Evolutionary conservation across 2,329 filamentous ascomycete species (phyloP).

Genomic region (Metarhizium humberi): DNA sequence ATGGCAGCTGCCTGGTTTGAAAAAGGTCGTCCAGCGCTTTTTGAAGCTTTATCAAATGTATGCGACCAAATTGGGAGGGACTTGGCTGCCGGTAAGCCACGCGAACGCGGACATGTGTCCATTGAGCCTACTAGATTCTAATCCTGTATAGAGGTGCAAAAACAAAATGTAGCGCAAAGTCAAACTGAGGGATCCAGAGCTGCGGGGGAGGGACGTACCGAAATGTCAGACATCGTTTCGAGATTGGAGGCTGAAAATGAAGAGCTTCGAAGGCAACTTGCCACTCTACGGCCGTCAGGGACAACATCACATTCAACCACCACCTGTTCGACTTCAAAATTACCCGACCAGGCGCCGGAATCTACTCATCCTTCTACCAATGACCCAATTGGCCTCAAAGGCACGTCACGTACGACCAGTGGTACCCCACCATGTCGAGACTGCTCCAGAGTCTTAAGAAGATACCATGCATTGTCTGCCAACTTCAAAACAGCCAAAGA

Average conservation of each 20-base stretch:
- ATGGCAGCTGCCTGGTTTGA: slow-evolving; percentile 31
- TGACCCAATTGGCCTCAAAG: background rate
- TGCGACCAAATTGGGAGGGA: slow-evolving; percentile 31
- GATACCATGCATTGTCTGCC: slow-evolving; percentile 29
- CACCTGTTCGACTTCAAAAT: background rate
- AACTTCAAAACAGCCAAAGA: slow-evolving; percentile 32
- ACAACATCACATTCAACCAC: background rate
- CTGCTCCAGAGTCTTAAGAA: slow-evolving; percentile 27
- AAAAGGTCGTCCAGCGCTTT: slow-evolving; percentile 28
- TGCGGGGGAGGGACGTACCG: background rate
- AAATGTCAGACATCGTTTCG: slow-evolving; percentile 16
- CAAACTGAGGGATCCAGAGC: background rate
- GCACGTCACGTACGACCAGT: background rate
- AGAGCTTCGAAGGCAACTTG: slow-evolving; percentile 28
- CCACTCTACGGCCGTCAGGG: background rate
- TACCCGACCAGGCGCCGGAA: background rate
- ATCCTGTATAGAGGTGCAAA: background rate
- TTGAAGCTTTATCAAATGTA: slow-evolving; percentile 28
- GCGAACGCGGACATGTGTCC: background rate
- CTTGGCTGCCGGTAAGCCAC: slow-evolving; percentile 23
- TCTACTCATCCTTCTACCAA: background rate
- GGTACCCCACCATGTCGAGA: slow-evolving; percentile 12
- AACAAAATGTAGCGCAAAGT: background rate
- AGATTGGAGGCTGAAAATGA: slow-evolving; percentile 32
- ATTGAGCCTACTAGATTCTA: background rate